These are phyloP conservation scores for Ophiosphaerella herpotricha DNA, from an alignment of 2,329 filamentous ascomycete genomes.

Conservation along the genomic window DNA sequence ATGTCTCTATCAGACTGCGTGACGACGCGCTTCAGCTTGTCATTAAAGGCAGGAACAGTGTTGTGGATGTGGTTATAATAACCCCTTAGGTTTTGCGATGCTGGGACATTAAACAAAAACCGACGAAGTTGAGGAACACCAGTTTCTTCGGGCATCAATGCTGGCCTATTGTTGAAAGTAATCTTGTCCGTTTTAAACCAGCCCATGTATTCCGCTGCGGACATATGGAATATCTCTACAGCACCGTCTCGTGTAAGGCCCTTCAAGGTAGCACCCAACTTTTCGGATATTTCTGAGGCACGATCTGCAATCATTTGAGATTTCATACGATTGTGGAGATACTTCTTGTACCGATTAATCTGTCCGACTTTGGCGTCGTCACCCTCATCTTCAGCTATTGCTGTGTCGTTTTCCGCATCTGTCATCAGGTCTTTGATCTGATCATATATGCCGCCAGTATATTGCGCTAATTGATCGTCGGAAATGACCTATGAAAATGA, in stretches of 20 bases:
- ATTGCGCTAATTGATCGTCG: constrained; percentile 8
- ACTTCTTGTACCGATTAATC: constrained; percentile 12
- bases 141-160: constrained; percentile 13
- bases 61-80: constrained; percentile 12
- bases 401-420: constrained; percentile 1
- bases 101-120: constrained; percentile 17
- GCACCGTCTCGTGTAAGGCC: not conserved
- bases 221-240: constrained; percentile 15
- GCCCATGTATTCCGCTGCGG: constrained; percentile 22
- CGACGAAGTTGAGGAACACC: constrained; percentile 20
- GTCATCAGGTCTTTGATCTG: constrained; percentile 1
- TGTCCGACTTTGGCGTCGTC: not conserved
- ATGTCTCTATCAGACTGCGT: constrained; percentile 12
- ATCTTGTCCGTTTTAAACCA: constrained; percentile 21
- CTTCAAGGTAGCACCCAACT: constrained; percentile 13
- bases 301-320: constrained; percentile 12
- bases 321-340: constrained; percentile 15
- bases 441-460: not conserved
- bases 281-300: constrained; percentile 5
- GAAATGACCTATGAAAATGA: constrained; percentile 6
- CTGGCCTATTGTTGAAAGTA: constrained; percentile 12
- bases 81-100: constrained; percentile 16
- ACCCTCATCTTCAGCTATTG: constrained; percentile 1
- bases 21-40: constrained; percentile 15
- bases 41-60: constrained; percentile 10